Evolutionary conservation across 2,329 filamentous ascomycete species (phyloP).

Genomic region (Ophiostoma perfectum): DNA sequence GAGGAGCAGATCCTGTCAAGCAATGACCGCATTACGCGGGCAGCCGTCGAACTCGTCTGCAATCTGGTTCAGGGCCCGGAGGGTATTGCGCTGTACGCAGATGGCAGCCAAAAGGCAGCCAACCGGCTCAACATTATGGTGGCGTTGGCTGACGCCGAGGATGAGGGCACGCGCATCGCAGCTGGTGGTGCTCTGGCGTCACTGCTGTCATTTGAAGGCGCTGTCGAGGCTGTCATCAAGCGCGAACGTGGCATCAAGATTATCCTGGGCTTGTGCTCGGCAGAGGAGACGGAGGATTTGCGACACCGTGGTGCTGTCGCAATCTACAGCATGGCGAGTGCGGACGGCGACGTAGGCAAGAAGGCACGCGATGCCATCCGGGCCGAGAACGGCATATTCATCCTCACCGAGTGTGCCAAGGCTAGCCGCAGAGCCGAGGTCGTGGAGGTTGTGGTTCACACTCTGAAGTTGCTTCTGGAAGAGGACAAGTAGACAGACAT

Average conservation of each 20-base stretch:
- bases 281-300: conserved; percentile 68
- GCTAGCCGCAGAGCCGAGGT: conserved; percentile 64
- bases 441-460: conserved; percentile 64
- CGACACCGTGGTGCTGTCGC: conserved; percentile 70
- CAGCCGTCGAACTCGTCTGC: conserved; percentile 82
- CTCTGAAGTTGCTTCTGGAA: conserved; percentile 61
- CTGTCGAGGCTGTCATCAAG: conserved; percentile 64
- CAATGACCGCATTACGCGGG: conserved; percentile 72
- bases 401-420: conserved; percentile 64
- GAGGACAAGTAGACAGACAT: conserved; percentile 25
- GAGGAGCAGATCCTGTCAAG: conserved; percentile 78
- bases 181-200: conserved; percentile 85
- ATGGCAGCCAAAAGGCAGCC: conserved; percentile 56
- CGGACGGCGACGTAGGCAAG: conserved; percentile 58
- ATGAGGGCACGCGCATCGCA: conserved; percentile 70
- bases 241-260: conserved; percentile 67
- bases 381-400: conserved; percentile 58
- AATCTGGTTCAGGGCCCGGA: conserved; percentile 72
- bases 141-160: conserved; percentile 81
- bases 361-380: conserved; percentile 56
- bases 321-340: conserved; percentile 62
- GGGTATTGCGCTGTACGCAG: conserved; percentile 64
- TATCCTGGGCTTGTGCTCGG: conserved; percentile 73
- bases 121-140: conserved; percentile 77
- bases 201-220: conserved; percentile 70